These are phyloP conservation scores for Lepidium aucheri DNA, from an alignment of 345 rosid genomes.

Conservation along the genomic window DNA sequence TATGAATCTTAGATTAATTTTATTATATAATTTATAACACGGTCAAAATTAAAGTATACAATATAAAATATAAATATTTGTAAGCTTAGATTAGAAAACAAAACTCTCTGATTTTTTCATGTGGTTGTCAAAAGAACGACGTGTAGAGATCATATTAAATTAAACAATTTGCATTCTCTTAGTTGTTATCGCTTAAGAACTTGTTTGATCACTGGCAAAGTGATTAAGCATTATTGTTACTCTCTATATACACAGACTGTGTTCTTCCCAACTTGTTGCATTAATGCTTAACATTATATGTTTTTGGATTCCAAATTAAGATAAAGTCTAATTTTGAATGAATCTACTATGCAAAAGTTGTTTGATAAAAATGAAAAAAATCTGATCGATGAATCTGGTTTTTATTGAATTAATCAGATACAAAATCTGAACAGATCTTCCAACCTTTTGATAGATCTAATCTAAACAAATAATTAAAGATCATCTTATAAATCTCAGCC, in stretches of 20 bases:
- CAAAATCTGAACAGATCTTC: constrained; percentile 30
- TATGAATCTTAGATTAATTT: no score
- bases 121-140: constrained; percentile 10
- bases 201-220: constrained; percentile 1
- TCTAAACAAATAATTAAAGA: constrained; percentile 7
- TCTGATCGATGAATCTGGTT: constrained; percentile 7
- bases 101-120: neutral
- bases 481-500: constrained; percentile 5
- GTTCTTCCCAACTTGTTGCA: neutral
- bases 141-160: neutral
- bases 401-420: constrained; percentile 12
- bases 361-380: neutral
- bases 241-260: neutral
- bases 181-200: neutral
- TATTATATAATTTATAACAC: no score
- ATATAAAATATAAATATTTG: no score
- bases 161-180: neutral
- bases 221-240: neutral
- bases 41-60: no score
- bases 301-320: no score
- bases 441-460: constrained; percentile 24
- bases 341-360: no score
- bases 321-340: neutral
- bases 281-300: no score
- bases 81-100: neutral